Base-by-base conservation (phyloP, 2,329 filamentous ascomycete genomes). In the Aspergillus glaucus region DNA sequence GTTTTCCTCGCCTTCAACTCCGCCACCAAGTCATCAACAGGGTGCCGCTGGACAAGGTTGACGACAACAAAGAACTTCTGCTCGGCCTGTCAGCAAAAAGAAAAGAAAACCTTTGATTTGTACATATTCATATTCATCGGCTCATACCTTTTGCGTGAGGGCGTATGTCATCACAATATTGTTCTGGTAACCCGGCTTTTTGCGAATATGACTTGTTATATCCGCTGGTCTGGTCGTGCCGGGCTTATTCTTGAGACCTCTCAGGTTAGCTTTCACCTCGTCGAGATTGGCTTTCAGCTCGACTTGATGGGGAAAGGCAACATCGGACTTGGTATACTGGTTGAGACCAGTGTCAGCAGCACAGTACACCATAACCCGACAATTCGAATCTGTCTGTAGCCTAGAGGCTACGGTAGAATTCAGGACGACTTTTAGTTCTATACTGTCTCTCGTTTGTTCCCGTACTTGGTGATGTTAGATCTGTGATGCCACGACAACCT, bases 201-300 rank as follows among this genome's bases (percentile, higher is more conserved):
- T 84, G 26, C 88, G 80, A 42, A 97, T 75, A 51, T 82, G 79
- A 55, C 80, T 75, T 6, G 93, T 98, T 53, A 98, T 86, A 69
- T 98, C 93, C 43, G 88, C 90, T 6, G 93, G 93, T 61, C 89
- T 84, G 37, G 93, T 98, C 41, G 93, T 94, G 19, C 93, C 93
- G 6, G 92, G 88, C 67, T 93, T 95, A 67, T 95, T 96, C 71
- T 98, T 98, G 53, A 98, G 71, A 4, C 93, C 93, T 57, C 93
- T 87, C 57, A 95, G 78, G 65, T 97, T 98, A n/a, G 87, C 86
- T 68, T 92, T 93, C 57, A 96, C 79, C 49, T 96, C 89, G 30
- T 86, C 86, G 8, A 83, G 79, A 59, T 98, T 98, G 48, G 95
- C 82, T 64, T 90, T 92, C 49, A 98, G 79, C 65, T 98, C 93